Conservation (phyloP, 2,329 filamentous ascomycete genomes). For the Onygenales sp. region DNA sequence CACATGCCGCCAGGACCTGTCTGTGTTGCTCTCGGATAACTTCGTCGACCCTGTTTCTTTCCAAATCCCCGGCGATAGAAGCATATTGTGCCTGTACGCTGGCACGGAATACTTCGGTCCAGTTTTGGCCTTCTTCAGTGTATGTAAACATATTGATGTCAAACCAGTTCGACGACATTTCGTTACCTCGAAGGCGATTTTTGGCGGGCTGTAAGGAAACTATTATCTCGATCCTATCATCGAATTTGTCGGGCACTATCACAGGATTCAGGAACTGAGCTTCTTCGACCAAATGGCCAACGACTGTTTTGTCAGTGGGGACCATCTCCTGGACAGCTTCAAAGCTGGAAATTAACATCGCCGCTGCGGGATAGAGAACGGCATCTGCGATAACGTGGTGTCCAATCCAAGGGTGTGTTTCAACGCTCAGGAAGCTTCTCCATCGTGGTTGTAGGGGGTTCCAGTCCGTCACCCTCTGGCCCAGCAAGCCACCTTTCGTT, state of each 20-base stretch:
- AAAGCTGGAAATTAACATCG: constrained; percentile 23
- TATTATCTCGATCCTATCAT: constrained; percentile 20
- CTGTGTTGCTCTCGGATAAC: constrained; percentile 10
- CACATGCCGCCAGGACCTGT: constrained; percentile 13
- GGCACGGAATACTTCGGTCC: constrained; percentile 24
- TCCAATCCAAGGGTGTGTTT: constrained; percentile 16
- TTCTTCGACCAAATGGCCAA: constrained; percentile 21
- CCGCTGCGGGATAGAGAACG: constrained; percentile 24
- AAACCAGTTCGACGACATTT: constrained; percentile 14
- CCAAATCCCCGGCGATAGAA: neutral
- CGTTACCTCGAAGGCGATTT: constrained; percentile 14
- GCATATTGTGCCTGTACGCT: constrained; percentile 21
- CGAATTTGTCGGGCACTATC: neutral
- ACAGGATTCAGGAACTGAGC: constrained; percentile 21
- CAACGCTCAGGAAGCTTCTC: constrained; percentile 14
- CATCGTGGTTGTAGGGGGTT: constrained; percentile 13
- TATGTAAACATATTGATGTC: constrained; percentile 22
- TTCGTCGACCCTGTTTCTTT: neutral
- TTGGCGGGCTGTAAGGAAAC: constrained; percentile 20
- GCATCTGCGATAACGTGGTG: constrained; percentile 15
- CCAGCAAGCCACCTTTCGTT: constrained; percentile 8
- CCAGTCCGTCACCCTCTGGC: constrained; percentile 4
- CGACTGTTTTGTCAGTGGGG: constrained; percentile 4
- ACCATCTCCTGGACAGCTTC: constrained; percentile 20
- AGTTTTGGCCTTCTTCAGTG: constrained; percentile 12